Percentiles rank a stretch among this genome's conserved stretches.
These are phyloP conservation scores for Fusarium sp. DNA, from an alignment of 2,329 filamentous ascomycete species.

Conservation along the genomic window DNA sequence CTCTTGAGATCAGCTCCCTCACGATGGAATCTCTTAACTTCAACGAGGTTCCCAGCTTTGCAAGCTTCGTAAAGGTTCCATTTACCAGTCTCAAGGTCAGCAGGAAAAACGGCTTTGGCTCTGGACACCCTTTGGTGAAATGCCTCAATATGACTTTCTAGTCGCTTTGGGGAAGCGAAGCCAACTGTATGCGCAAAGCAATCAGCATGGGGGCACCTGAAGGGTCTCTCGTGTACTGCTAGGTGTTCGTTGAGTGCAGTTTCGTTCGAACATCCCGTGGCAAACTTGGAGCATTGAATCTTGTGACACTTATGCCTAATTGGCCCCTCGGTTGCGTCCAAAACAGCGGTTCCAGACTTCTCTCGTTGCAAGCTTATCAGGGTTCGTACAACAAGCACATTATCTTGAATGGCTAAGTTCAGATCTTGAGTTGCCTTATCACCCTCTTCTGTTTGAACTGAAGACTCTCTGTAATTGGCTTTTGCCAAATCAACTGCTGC, in stretches of 20 bases:
- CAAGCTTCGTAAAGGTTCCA: neutral
- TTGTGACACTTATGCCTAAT: neutral
- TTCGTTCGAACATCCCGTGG: accelerated
- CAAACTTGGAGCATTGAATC: neutral
- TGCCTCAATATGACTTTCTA: neutral
- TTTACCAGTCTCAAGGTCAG: accelerated
- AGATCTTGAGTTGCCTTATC: accelerated
- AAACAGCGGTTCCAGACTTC: accelerated
- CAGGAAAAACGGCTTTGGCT: accelerated
- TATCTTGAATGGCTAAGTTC: accelerated
- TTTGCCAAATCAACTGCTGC: accelerated
- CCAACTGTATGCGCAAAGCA: neutral
- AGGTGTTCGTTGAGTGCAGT: accelerated
- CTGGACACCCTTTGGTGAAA: neutral
- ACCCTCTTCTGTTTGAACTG: accelerated
- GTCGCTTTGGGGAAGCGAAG: accelerated
- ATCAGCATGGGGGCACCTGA: accelerated
- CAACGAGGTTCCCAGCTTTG: accelerated
- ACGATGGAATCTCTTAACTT: neutral
- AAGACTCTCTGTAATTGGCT: accelerated
- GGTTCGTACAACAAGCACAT: accelerated
- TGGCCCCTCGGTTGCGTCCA: accelerated
- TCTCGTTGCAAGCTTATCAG: accelerated
- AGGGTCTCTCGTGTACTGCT: accelerated
- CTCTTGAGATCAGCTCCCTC: neutral